Base-by-base conservation (phyloP, 306 rosid genomes). In the Psophocarpus tetragonolobus region DNA sequence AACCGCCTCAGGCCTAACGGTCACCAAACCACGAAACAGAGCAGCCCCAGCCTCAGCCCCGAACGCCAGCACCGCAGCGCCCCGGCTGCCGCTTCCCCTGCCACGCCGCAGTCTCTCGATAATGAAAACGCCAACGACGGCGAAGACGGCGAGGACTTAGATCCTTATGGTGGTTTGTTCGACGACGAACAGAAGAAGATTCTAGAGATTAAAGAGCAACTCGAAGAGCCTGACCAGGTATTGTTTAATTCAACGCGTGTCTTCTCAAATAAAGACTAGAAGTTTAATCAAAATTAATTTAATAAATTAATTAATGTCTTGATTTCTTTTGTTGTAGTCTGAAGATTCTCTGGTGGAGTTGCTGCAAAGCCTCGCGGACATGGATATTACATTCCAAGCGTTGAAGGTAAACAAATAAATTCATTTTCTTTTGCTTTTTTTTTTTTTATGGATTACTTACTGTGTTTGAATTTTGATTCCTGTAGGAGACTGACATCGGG, bases 351-450 rank as follows among this genome's bases (percentile, higher is more conserved):
- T 92, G 87, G 87, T 92, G 66, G 98, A 90, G 24, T 80, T 88
- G 88, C 91, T 96, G 30, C 98, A 96, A 87, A 85, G 71, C 84
- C 92, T 96, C 1, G 98, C 92, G 2, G 97, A 96, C 72, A 96
- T 96, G 97, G 99, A 96, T 83, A 88, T 96, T 73, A 91, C 99
- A 82, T 93, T 92, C 80, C 98, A 92, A 87, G 98, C 90, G 30
- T 84, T 96, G 1, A 90, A 90, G 93, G 99, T 92, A 69, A 73
- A 15, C 7, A n/a, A n/a, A n/a, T 60, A 69, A 18, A 29, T 60
- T 8, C 14, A 11, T 27, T 29, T 18, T 9, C n/a, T 21, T n/a
- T 8, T 17, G 32, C 27, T 35, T 64, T 57, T 35, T 24, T 6
- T 35, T 42, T 1, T 1, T 18, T 18, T 1, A 3, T 13, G 17